These are phyloP conservation scores for Phytophthora crassamura DNA, from an alignment of 352 stramenopile species.

Conservation along the genomic window DNA sequence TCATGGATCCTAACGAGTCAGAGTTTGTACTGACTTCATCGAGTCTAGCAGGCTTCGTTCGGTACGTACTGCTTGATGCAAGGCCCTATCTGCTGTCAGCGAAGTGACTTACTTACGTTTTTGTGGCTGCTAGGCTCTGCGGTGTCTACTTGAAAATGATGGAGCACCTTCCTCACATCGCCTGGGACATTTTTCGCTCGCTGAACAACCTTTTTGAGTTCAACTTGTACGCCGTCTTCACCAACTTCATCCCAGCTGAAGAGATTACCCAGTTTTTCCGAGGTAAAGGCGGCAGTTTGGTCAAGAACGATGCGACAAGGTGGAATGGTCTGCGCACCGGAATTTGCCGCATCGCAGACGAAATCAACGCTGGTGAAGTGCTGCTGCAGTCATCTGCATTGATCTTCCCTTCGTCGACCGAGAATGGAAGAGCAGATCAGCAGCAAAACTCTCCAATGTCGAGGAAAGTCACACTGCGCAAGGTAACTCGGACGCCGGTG, in stretches of 20 bases:
- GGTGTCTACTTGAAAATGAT: conserved; percentile 91
- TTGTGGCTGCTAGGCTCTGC: conserved; percentile 55
- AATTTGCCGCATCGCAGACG: conserved; percentile 63
- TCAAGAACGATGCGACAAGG: conserved; percentile 33
- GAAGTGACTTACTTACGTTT: background rate
- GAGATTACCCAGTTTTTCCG: conserved; percentile 62
- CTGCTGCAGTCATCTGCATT: conserved; percentile 55
- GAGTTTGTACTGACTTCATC: conserved; percentile 82
- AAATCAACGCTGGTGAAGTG: conserved; percentile 54
- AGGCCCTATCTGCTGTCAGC: no score
- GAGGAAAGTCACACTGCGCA: conserved; percentile 55
- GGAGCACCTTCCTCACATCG: conserved; percentile 76
- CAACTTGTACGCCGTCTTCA: conserved; percentile 80
- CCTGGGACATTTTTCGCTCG: conserved; percentile 71
- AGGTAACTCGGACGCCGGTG: conserved; percentile 51
- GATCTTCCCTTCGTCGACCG: conserved; percentile 32
- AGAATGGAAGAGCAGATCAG: conserved; percentile 24
- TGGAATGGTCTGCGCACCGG: conserved; percentile 54
- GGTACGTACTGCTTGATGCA: conserved; percentile 38
- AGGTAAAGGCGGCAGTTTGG: conserved; percentile 29
- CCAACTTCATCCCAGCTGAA: conserved; percentile 57
- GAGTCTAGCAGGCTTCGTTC: conserved; percentile 71
- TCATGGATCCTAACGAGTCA: conserved; percentile 48
- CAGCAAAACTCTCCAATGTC: conserved; percentile 28
- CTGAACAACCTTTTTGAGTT: conserved; percentile 87